Evolutionary conservation across 2,329 filamentous ascomycete species (phyloP).

Genomic region (Simplicillium sp.): DNA sequence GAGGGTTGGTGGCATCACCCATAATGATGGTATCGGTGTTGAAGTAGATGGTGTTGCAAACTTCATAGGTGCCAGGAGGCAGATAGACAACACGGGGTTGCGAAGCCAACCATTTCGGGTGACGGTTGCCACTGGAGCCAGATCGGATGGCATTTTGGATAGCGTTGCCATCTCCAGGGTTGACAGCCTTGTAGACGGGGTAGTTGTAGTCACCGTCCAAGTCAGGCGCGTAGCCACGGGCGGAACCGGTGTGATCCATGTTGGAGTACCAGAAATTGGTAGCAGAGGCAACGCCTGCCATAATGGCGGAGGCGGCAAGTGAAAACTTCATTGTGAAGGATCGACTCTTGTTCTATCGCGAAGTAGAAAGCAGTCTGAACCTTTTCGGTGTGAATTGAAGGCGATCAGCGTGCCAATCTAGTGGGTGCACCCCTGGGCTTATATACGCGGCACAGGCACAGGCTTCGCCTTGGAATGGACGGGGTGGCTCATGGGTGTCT

Average conservation of each 20-base stretch:
- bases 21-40: constrained; percentile 35
- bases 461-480: too few relatives aligned
- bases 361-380: too few relatives aligned
- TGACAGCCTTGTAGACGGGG: constrained; percentile 26
- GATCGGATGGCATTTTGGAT: constrained; percentile 29
- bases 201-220: constrained; percentile 26
- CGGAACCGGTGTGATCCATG: constrained; percentile 26
- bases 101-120: constrained; percentile 28
- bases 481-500: too few relatives aligned
- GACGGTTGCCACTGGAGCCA: constrained; percentile 20
- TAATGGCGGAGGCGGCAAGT: neutral
- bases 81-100: constrained; percentile 35
- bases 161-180: constrained; percentile 22
- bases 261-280: constrained; percentile 31
- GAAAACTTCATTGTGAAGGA: neutral
- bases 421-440: too few relatives aligned
- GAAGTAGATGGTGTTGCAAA: constrained; percentile 27
- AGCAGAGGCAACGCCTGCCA: constrained; percentile 7
- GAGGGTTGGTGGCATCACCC: constrained; percentile 33
- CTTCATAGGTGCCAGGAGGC: constrained; percentile 29
- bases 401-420: too few relatives aligned
- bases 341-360: too few relatives aligned
- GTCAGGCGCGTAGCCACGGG: constrained; percentile 29
- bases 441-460: too few relatives aligned
- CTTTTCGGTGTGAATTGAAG: too few relatives aligned